Base-by-base conservation (phyloP, 768 basidiomycete genomes). In the Nidularia pulvinata region DNA sequence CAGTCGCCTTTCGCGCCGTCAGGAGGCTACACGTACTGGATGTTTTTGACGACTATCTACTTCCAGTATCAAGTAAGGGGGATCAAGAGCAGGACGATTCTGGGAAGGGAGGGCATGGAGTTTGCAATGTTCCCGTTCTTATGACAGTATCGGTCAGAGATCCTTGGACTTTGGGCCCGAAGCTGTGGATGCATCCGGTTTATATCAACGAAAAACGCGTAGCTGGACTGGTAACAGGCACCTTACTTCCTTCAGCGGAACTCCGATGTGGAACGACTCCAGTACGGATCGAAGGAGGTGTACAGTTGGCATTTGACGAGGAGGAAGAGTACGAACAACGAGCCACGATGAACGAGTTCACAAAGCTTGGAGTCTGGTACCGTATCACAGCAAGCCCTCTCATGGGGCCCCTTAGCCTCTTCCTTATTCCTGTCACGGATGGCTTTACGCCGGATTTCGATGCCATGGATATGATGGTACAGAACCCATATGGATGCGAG, bases 11-110 rank as follows among this genome's bases (percentile, higher is more conserved):
- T 65, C 69, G 83, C 56, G 93, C 89, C 2, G 89, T 92, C 19
- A 85, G 82, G 59, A 74, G 75, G 2, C 76, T 96, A 13, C 81
- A 86, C 55, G 72, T 75, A 32, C 70, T 91, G n/a, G 80, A 88
- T 32, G 86, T 91, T 4, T 88, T 95, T 59, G 88, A 95, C 60
- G 86, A 93, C 53, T 86, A 89, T 62, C 78, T 96, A 2, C 76
- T 93, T 7, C 93, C 94, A 0, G 73, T 80, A n/a, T 77, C 84
- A 11, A 77, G 76, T 44, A 68, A 79, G 32, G 71, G 72, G 39
- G 81, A 75, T 4, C n/a, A n/a, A n/a, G 75, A 73, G 33, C 76
- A 71, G 19, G 73, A 78, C 32, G 75, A 81, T 50, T 84, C 86
- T 58, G 75, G 0, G 83, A 87, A 49, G 84, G 79, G 11, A 62